Evolutionary conservation across 1,284 basidiomycete genomes (phyloP).

Genomic region (Moesziomyces globuligerus): DNA sequence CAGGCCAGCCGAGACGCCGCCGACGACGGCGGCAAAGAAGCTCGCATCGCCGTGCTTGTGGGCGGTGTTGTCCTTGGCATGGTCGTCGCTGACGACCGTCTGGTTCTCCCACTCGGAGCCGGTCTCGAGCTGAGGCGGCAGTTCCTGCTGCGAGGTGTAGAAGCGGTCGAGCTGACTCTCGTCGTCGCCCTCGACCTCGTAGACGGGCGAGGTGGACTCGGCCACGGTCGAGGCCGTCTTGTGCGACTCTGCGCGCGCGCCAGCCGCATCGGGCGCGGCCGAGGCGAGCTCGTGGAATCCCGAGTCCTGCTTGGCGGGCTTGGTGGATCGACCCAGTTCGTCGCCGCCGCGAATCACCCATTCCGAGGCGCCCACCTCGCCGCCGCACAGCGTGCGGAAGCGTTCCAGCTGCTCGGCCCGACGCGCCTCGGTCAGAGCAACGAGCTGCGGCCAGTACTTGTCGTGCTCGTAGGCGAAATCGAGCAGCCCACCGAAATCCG

Average conservation of each 20-base stretch:
- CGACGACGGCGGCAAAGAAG: conserved; percentile 34
- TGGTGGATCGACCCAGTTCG: conserved; percentile 21
- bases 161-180: conserved; percentile 42
- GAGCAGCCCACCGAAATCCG: conserved; percentile 58
- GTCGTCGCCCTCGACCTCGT: conserved; percentile 11
- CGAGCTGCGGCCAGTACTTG: conserved; percentile 77
- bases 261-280: conserved; percentile 3
- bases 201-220: conserved; percentile 15
- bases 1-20: conserved; percentile 25
- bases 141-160: conserved; percentile 35
- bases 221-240: conserved; percentile 7
- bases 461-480: conserved; percentile 75
- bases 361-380: conserved; percentile 65
- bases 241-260: conserved; percentile 5
- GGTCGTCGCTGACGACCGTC: conserved; percentile 19
- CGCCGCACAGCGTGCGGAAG: conserved; percentile 68
- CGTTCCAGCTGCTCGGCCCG: conserved; percentile 72
- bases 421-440: conserved; percentile 73
- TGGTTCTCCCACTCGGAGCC: conserved; percentile 25
- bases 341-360: conserved; percentile 67
- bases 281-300: conserved; percentile 21
- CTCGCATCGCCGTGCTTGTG: conserved; percentile 30
- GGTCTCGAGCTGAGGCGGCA: conserved; percentile 23
- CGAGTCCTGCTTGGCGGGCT: conserved; percentile 39
- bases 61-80: conserved; percentile 4